phyloP scores from a whole-genome alignment of 345 rosid genomes.

The Noccaea bulbosa region DNA sequence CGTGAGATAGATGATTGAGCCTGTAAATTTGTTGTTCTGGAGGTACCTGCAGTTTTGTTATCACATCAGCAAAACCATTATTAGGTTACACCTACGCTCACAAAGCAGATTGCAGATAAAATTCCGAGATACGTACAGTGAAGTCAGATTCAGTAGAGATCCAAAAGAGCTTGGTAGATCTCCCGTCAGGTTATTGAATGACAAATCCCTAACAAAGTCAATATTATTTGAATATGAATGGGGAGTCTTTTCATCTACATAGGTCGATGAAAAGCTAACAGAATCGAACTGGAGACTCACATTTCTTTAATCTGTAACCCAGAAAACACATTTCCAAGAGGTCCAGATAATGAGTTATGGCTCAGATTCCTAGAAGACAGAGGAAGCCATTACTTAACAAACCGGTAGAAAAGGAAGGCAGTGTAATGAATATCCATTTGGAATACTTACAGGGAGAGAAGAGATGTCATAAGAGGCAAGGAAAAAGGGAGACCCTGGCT shows the following conservation, averaged over 20 bases:
- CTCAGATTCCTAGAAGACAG: constrained; percentile 75
- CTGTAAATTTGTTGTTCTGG: constrained; percentile 83
- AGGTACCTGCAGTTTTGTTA: constrained; percentile 61
- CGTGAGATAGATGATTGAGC: constrained; percentile 82
- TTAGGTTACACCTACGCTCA: constrained; percentile 22
- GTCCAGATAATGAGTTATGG: constrained; percentile 77
- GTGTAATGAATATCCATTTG: constrained; percentile 7
- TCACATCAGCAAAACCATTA: constrained; percentile 9
- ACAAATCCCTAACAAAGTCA: constrained; percentile 70
- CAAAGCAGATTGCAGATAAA: constrained; percentile 14
- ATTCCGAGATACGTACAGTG: constrained; percentile 54
- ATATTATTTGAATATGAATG: background rate
- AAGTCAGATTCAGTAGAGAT: constrained; percentile 64
- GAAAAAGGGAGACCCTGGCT: constrained; percentile 68
- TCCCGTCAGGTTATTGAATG: constrained; percentile 77
- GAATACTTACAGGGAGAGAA: constrained; percentile 67
- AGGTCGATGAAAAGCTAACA: constrained; percentile 1
- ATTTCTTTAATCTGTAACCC: constrained; percentile 69
- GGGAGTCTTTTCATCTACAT: constrained; percentile 1
- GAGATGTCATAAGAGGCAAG: constrained; percentile 57
- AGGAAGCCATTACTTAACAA: constrained; percentile 14
- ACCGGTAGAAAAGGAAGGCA: constrained; percentile 6
- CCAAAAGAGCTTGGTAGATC: constrained; percentile 89
- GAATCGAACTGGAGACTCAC: constrained; percentile 49
- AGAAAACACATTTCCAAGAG: constrained; percentile 81